Percentiles rank a stretch among this genome's conserved stretches.
Conservation (phyloP, 768 basidiomycete genomes). For the Lenzites betulinus region DNA sequence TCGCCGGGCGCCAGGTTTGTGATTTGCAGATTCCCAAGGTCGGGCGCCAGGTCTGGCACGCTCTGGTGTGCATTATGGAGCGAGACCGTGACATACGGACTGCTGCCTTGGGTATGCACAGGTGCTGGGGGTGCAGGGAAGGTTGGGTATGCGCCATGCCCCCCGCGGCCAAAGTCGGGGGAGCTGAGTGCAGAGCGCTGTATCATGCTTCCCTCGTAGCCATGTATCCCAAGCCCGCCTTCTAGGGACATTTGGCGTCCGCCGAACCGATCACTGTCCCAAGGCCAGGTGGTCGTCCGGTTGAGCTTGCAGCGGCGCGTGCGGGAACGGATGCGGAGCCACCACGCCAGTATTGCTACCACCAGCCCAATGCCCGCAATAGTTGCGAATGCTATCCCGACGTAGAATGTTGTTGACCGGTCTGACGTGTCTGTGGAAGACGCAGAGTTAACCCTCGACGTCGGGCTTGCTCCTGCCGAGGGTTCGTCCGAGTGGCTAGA, state of each 20-base stretch:
- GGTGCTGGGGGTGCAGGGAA: constrained; percentile 4
- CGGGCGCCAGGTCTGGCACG: constrained; percentile 34
- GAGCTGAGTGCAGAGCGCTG: not conserved
- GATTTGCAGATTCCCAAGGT: constrained; percentile 48
- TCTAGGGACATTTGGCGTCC: constrained; percentile 4
- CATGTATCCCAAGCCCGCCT: constrained; percentile 8
- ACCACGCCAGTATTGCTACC: constrained; percentile 28
- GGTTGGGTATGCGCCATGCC: not conserved
- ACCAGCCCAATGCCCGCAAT: constrained; percentile 25
- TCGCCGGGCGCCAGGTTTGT: constrained; percentile 53
- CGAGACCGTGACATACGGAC: constrained; percentile 27
- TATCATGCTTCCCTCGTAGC: not conserved
- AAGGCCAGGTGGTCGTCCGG: constrained; percentile 23
- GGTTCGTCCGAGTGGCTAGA: not conserved
- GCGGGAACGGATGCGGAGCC: constrained; percentile 27
- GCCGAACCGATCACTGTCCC: constrained; percentile 17
- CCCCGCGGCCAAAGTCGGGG: not conserved
- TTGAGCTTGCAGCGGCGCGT: constrained; percentile 19
- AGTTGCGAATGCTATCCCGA: constrained; percentile 28
- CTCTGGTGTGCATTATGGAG: constrained; percentile 27
- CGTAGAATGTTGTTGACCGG: constrained; percentile 22
- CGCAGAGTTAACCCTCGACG: constrained; percentile 2
- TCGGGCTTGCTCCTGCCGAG: not conserved
- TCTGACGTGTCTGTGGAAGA: constrained; percentile 4
- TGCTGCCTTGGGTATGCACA: constrained; percentile 7